Base-by-base conservation (phyloP, 2,329 filamentous ascomycete species). In the Dactylellina leptospora region DNA sequence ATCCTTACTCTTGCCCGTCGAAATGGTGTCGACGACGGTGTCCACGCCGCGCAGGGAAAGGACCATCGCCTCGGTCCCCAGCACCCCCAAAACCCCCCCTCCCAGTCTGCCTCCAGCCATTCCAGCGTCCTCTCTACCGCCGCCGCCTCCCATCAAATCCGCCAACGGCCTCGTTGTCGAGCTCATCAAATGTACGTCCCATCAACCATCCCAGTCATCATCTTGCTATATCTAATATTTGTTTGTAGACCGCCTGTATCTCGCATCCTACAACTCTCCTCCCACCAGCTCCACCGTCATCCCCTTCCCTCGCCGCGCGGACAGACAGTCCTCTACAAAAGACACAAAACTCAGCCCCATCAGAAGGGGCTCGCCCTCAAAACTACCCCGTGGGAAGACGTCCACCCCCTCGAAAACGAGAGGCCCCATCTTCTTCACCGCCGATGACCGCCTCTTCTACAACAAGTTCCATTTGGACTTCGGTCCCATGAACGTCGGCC, bases 401-500 rank as follows among this genome's bases (percentile, higher is more conserved):
- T 48, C 64, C 18, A 73, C 75, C 42, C 71, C 73, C 4, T 77
- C 81, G 23, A 80, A 81, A 69, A 80, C 83, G n/a, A 81, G 84
- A 58, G 86, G 85, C 75, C 95, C 95, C 0, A 93, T 91, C 79
- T 99, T 97, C 82, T 99, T 99, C 81, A 93, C 92, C 54, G 88
- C 97, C 76, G 95, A 99, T 79, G 91, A 96, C 79, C 89, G 85
- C 40, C 87, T 99, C 45, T 85, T 96, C 48, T 99, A 99, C 85
- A 99, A 99, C 80, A 93, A 93, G 28, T 99, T 99, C 81, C 93
- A 97, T 82, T 93, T 96, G 78, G 95, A 99, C 82, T 99, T 99
- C 80, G 95, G 95, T 77, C 95, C 95, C 78, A 84, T 99, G 70
- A 95, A 99, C 83, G 96, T 99, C 76, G 95, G 95, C 23, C 95